Evolutionary conservation across 192 early-diverging fungal genomes (phyloP), one percentile per base, ranked within the genome.

Genomic region (Dissophora globulifera): DNA sequence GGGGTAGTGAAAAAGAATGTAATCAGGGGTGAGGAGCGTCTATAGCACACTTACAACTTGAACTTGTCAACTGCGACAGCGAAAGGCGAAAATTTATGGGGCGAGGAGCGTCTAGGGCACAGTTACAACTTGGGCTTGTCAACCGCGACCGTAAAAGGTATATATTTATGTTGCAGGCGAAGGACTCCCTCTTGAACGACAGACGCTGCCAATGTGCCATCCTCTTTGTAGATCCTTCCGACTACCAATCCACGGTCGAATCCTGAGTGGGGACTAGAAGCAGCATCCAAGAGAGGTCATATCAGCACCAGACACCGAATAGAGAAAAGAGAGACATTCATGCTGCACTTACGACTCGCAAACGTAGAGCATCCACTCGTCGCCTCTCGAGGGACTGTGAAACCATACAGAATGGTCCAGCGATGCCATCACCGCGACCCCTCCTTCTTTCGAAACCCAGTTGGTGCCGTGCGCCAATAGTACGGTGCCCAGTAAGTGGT

Each of bases 111-210:
- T n/a, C n/a, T n/a, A n/a, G n/a, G 35, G 35, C 7, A 38, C 6
- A 38, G 35, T 49, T 58, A 72, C 53, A 72, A 25, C 40, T 72
- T 63, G 41, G 68, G 68, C 15, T 54, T 30, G 26, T 67, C 53
- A 38, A 69, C 38, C 2, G 55, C 42, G n/a, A 46, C 51, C 15
- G 67, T 15, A 29, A 42, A 33, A 2, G 58, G 58, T 35, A 33
- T 32, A n/a, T n/a, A n/a, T 8, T 40, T 52, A 10, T 22, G 27
- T 26, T 56, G 32, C 51, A 80, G 25, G 8, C 93, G 79, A 10
- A 94, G 61, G 40, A 94, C 86, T 20, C 96, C 95, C 58, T 98
- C 95, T 71, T 98, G 96, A 1, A 91, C 92, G 0, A 87, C 86
- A 0, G 94, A 89, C 12, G 91, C 90, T 17, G 93, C 90, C 26